Evolutionary conservation across 192 early-diverging fungal genomes (phyloP).

Genomic region (Dissophora globulifera): DNA sequence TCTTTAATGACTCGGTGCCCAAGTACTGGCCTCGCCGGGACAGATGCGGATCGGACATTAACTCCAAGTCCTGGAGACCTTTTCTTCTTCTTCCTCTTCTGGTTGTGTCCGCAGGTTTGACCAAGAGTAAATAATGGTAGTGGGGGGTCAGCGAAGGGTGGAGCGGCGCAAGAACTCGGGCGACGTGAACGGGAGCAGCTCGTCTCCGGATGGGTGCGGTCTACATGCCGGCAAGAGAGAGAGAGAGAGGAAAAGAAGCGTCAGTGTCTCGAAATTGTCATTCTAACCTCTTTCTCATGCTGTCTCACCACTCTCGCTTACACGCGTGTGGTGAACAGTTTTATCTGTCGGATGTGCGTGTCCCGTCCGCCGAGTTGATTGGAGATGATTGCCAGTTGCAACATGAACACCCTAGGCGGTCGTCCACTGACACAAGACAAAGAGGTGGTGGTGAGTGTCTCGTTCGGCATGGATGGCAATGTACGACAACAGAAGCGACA

Average conservation of each 20-base stretch:
- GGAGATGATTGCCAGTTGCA: conserved; percentile 75
- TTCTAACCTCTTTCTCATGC: too few species aligned
- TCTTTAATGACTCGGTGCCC: conserved; percentile 58
- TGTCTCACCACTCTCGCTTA: conserved; percentile 52
- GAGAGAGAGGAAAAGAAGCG: background rate
- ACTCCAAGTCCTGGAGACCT: background rate
- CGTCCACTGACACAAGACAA: conserved; percentile 26
- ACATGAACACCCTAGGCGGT: conserved; percentile 67
- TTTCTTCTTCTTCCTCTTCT: too few species aligned
- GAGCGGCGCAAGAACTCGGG: conserved; percentile 59
- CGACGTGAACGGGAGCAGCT: conserved; percentile 61
- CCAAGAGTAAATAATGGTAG: too few species aligned
- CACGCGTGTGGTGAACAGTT: conserved; percentile 67
- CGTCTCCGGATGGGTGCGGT: conserved; percentile 37
- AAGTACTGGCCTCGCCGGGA: conserved; percentile 58
- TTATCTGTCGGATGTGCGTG: conserved; percentile 82
- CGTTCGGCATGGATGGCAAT: background rate
- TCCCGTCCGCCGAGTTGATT: conserved; percentile 89
- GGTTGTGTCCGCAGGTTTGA: too few species aligned
- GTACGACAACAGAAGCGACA: too few species aligned
- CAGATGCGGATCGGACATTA: conserved; percentile 57
- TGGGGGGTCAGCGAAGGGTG: conserved; percentile 25
- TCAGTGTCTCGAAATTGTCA: background rate
- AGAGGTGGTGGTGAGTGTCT: too few species aligned
- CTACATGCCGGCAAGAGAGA: background rate